Base-by-base conservation (phyloP, 2,329 filamentous ascomycete genomes). In the Colletotrichum cordylinicola region DNA sequence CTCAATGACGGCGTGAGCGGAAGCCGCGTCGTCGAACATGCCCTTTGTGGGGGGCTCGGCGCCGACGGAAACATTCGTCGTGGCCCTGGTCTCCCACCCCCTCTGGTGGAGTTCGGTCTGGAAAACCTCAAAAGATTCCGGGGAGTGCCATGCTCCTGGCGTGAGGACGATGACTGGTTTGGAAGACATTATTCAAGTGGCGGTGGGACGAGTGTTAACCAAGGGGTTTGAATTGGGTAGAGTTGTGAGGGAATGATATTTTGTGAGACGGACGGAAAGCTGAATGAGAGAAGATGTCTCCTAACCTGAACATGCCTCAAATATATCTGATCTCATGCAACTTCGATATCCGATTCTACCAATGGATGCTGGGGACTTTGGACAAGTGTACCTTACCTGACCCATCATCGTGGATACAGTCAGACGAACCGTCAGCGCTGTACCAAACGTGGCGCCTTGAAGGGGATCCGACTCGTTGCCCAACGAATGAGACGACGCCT, bases 61-160 rank as follows among this genome's bases (percentile, higher is more conserved):
- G 43, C 82, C 83, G 56, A 85, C 80, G 2, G 82, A 81, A 6
- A 83, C 82, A 6, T 83, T 82, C 4, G 78, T 72, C 27, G 83
- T 79, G 10, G 80, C 80, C 33, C 78, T 80, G 0, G 82, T 83
- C 7, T 80, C 67, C 74, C 82, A 86, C 1, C 82, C 85, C 13
- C 80, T 77, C 2, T 37, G 61, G 9, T 80, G 69, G 6, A 87
- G 84, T 10, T 78, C 79, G 5, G 80, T 71, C 4, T 80, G 80
- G 4, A 85, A 75, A 4, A 74, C 65, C n/a, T 81, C 73, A 62
- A 82, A 87, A 67, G 79, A 77, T 15, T 72, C 72, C 2, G 85
- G 81, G 1, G 74, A 76, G 67, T 86, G 79, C 84, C 85, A 87
- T 9, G 85, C 85, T 10, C 86, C 86, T 0, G 84, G 83, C 12